Evolutionary conservation across 202 grass and related monocot species (phyloP).

Genomic region (Hordeum pubiflorum): DNA sequence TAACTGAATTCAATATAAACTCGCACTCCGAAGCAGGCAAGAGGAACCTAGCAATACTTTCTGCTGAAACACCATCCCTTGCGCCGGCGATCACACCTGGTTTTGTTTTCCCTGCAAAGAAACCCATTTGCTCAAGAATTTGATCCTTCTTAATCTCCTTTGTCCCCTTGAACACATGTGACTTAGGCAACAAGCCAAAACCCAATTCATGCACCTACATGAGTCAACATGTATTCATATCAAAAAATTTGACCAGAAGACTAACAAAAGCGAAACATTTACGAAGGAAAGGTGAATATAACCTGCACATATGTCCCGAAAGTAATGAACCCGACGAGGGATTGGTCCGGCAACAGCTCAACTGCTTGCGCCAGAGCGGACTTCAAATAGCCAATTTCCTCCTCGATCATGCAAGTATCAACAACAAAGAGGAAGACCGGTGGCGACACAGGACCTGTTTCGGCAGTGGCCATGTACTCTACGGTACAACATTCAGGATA

Average conservation of each 20-base stretch:
- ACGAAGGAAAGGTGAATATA: constrained; percentile 16
- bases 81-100: constrained; percentile 74
- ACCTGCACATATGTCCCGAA: constrained; percentile 94
- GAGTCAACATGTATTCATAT: constrained; percentile 11
- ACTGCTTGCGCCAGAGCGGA: constrained; percentile 79
- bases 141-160: constrained; percentile 89
- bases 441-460: constrained; percentile 36
- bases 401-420: constrained; percentile 94
- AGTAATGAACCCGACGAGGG: constrained; percentile 91
- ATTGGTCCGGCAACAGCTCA: constrained; percentile 84
- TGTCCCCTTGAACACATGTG: constrained; percentile 84
- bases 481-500: constrained; percentile 72
- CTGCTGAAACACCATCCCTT: constrained; percentile 68
- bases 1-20: constrained; percentile 89
- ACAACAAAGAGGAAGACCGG: constrained; percentile 95
- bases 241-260: not conserved
- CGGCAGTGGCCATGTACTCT: constrained; percentile 53
- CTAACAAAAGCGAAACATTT: not conserved
- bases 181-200: constrained; percentile 80
- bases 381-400: constrained; percentile 85
- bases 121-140: constrained; percentile 85
- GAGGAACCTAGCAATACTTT: constrained; percentile 81
- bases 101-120: constrained; percentile 65
- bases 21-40: constrained; percentile 86
- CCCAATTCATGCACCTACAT: constrained; percentile 82